phyloP scores from a whole-genome alignment of 352 stramenopile genomes.

The Globisporangium splendens region DNA sequence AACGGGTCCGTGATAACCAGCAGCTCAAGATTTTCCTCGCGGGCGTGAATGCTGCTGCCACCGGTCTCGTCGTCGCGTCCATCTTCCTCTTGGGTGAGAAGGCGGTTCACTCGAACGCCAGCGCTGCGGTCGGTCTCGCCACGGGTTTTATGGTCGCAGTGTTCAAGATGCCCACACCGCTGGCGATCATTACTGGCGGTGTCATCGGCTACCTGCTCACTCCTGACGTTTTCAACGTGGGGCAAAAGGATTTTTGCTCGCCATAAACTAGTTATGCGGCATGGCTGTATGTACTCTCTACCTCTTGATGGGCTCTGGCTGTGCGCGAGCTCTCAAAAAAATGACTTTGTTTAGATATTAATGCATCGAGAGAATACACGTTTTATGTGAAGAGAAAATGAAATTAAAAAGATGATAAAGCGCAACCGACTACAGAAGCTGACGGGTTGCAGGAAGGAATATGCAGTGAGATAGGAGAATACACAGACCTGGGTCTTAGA shows the following conservation, averaged over 20 bases:
- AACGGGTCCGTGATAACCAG: slow-evolving; percentile 77
- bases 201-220: slow-evolving; percentile 51
- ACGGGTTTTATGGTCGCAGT: slow-evolving; percentile 77
- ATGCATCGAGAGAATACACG: too few relatives aligned
- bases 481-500: slow-evolving; percentile 33
- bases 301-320: too few relatives aligned
- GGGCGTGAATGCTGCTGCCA: slow-evolving; percentile 89
- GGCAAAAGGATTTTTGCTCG: slow-evolving; percentile 48
- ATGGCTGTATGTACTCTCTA: neutral
- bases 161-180: slow-evolving; percentile 65
- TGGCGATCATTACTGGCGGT: slow-evolving; percentile 55
- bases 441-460: neutral
- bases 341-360: too few relatives aligned
- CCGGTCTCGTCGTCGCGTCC: slow-evolving; percentile 87
- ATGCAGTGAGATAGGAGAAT: slow-evolving; percentile 11
- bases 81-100: slow-evolving; percentile 89
- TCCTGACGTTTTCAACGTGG: slow-evolving; percentile 42
- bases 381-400: neutral
- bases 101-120: slow-evolving; percentile 72
- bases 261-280: slow-evolving; percentile 9
- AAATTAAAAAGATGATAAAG: neutral
- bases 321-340: too few relatives aligned
- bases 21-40: slow-evolving; percentile 87
- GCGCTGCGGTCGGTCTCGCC: slow-evolving; percentile 83
- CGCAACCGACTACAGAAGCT: neutral